These are phyloP conservation scores for Candida lessepsii DNA, from an alignment of 805 yeast species.

Conservation along the genomic window DNA sequence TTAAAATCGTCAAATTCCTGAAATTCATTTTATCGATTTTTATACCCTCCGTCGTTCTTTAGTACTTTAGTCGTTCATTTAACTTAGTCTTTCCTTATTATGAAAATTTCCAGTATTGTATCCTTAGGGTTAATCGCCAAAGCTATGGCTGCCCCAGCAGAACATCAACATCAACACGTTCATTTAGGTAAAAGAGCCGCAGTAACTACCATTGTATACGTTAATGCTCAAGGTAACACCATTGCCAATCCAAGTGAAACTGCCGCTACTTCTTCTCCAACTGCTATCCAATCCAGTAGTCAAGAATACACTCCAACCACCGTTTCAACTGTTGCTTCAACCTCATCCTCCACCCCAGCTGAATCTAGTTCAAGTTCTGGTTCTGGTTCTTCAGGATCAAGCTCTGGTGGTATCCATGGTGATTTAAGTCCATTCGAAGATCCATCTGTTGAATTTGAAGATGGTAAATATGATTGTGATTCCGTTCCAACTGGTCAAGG, in stretches of 20 bases:
- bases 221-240: conserved; percentile 35
- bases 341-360: conserved; percentile 9
- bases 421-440: conserved; percentile 55
- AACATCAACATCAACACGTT: conserved; percentile 31
- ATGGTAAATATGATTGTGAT: conserved; percentile 67
- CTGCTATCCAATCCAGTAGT: conserved; percentile 12
- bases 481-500: conserved; percentile 81
- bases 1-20: conserved; percentile 6
- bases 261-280: conserved; percentile 13
- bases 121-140: conserved; percentile 10
- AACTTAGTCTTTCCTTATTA: conserved; percentile 8
- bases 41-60: conserved; percentile 7
- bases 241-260: conserved; percentile 25
- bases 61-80: conserved; percentile 9
- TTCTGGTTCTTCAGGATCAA: conserved; percentile 16
- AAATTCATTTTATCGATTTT: conserved; percentile 5
- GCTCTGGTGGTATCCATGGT: conserved; percentile 44
- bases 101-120: conserved; percentile 24
- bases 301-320: conserved; percentile 9
- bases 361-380: conserved; percentile 6
- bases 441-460: conserved; percentile 65
- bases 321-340: conserved; percentile 8
- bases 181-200: conserved; percentile 38
- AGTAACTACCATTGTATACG: conserved; percentile 37
- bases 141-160: conserved; percentile 34